These are phyloP conservation scores for Aphanomyces invadans DNA, from an alignment of 352 stramenopile species.

Conservation along the genomic window DNA sequence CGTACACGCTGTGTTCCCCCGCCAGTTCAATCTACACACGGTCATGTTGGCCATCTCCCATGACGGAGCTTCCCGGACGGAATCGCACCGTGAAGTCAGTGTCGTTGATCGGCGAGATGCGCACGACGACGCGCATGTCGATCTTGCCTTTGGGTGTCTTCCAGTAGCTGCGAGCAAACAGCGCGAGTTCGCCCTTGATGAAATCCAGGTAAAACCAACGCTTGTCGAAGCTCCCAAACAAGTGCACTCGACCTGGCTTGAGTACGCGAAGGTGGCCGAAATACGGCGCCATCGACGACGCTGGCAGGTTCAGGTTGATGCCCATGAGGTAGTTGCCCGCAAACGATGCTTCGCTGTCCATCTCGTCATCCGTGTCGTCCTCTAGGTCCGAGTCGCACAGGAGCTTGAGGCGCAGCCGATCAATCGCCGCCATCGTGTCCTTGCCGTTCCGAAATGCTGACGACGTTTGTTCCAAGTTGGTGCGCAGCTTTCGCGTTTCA, in stretches of 20 bases:
- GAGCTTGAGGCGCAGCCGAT: conserved; percentile 17
- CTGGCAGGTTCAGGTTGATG: conserved; percentile 31
- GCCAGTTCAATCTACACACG: conserved; percentile 20
- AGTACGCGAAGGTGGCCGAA: conserved; percentile 68
- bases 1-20: conserved; percentile 27
- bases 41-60: too few relatives aligned
- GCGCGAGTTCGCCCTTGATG: conserved; percentile 51
- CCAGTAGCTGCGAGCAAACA: conserved; percentile 84
- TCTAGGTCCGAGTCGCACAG: conserved; percentile 32
- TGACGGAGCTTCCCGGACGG: too few relatives aligned
- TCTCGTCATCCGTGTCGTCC: conserved; percentile 54
- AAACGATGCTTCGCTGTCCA: conserved; percentile 27
- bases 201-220: conserved; percentile 80
- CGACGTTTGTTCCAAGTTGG: conserved; percentile 13
- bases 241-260: conserved; percentile 58
- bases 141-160: conserved; percentile 60
- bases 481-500: conserved; percentile 18
- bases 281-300: conserved; percentile 46
- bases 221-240: conserved; percentile 74
- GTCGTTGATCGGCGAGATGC: conserved; percentile 62
- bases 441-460: conserved; percentile 9
- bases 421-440: conserved; percentile 21
- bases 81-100: conserved; percentile 61
- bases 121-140: conserved; percentile 52
- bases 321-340: conserved; percentile 21